phyloP scores from a whole-genome alignment of 768 basidiomycete genomes.

The Lactarius evosmus region DNA sequence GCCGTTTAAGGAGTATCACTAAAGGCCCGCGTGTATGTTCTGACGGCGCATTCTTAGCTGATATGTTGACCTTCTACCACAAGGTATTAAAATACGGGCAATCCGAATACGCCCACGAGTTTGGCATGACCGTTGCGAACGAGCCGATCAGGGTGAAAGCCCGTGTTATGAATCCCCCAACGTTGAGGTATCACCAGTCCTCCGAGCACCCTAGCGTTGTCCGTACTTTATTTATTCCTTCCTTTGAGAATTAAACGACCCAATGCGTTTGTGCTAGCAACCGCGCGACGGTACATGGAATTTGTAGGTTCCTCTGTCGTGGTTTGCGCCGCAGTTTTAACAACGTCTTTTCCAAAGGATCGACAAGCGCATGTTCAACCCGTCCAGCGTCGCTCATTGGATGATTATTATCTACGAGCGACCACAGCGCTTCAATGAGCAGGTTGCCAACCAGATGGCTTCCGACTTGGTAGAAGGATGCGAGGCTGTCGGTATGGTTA shows the following conservation, averaged over 20 bases:
- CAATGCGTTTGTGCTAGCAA: slow-evolving; percentile 36
- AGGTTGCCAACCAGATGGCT: slow-evolving; percentile 53
- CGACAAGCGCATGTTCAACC: slow-evolving; percentile 64
- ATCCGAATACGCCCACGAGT: slow-evolving; percentile 60
- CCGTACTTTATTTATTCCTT: slow-evolving; percentile 31
- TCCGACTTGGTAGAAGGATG: slow-evolving; percentile 48
- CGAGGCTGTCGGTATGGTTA: slow-evolving; percentile 55
- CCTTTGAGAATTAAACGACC: background rate
- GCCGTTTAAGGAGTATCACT: slow-evolving; percentile 53
- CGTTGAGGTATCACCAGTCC: slow-evolving; percentile 58
- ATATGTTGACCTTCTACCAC: slow-evolving; percentile 4
- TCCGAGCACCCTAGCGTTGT: slow-evolving; percentile 59
- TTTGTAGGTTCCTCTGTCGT: slow-evolving; percentile 46
- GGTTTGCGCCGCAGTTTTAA: background rate
- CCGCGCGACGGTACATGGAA: slow-evolving; percentile 77
- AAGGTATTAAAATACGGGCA: slow-evolving; percentile 47
- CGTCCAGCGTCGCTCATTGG: slow-evolving; percentile 55
- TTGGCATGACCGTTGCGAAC: slow-evolving; percentile 60
- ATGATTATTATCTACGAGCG: slow-evolving; percentile 66
- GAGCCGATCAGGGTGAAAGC: slow-evolving; percentile 59
- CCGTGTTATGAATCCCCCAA: slow-evolving; percentile 61
- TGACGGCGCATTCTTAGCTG: background rate
- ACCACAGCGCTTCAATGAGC: slow-evolving; percentile 50
- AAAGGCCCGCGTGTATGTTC: slow-evolving; percentile 49
- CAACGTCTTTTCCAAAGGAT: slow-evolving; percentile 44